A percentile compares a stretch with the other conserved stretches of the same genome.
phyloP scores from a whole-genome alignment of 805 yeast genomes.

The Teunomyces gatunensis region DNA sequence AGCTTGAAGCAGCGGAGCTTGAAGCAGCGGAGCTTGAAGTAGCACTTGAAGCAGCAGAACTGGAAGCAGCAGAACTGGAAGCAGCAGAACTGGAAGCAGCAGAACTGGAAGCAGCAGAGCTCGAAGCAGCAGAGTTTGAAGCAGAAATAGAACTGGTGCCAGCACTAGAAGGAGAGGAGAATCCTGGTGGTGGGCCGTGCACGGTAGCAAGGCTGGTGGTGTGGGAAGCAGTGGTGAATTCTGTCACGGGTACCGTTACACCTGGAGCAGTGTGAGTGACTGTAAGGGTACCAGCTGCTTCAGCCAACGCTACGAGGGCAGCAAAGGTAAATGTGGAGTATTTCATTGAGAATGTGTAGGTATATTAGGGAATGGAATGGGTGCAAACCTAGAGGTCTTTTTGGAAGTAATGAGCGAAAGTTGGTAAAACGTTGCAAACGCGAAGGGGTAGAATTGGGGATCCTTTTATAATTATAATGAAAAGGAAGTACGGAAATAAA shows the following conservation, averaged over 20 bases:
- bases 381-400: neutral
- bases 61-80: neutral
- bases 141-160: conserved; percentile 4
- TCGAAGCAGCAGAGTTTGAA: conserved; percentile 10
- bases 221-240: conserved; percentile 15
- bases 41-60: conserved; percentile 3
- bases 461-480: neutral
- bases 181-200: conserved; percentile 19
- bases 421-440: neutral
- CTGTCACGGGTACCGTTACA: conserved; percentile 22
- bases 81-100: conserved; percentile 4
- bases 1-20: neutral
- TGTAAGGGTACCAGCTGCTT: conserved; percentile 9
- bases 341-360: neutral
- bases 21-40: conserved; percentile 6
- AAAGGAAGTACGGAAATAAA: neutral
- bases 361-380: neutral
- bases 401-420: neutral
- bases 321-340: neutral
- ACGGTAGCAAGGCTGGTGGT: conserved; percentile 15
- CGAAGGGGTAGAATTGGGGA: neutral
- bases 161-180: conserved; percentile 6
- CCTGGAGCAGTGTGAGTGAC: conserved; percentile 26
- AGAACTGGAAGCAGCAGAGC: conserved; percentile 3
- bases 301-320: conserved; percentile 4